Base-by-base conservation (phyloP, 257 asterid genomes). In the Solanum okadae region DNA sequence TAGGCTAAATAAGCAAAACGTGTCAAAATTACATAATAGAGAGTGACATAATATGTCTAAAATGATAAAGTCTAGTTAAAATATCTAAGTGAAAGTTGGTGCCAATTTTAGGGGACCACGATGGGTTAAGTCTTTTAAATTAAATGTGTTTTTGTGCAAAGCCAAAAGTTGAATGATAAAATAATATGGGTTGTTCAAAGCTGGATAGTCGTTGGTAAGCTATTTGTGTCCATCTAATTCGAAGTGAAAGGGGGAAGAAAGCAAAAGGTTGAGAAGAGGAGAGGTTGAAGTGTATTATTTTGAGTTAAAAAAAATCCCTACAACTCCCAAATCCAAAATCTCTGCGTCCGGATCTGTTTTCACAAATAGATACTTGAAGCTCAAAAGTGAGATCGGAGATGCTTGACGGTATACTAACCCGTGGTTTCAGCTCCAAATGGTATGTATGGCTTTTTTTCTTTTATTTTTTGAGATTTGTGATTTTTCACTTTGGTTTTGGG, bases 381-480 rank as follows among this genome's bases (percentile, higher is more conserved):
- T 44, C 27, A 79, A 44, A 79, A 79, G 65, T 44, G 68, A 79
- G 88, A 90, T 90, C 91, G 90, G 63, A 91, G 90, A 97, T 97
- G 99, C 95, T 97, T 79, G 99, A 97, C 93, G 99, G 98, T 49
- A 85, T 97, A 18, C 88, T 97, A 75, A 95, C 94, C 91, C 95
- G 97, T 71, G 95, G 96, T 20, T 97, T 95, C 93, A 95, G 93
- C 92, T 93, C 94, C 89, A 97, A 95, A 95, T 96, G 99, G 99
- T 96, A 67, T 86, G 99, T 95, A 67, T 86, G 93, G 86, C 92
- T 73, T 87, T 88, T 88, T 82, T 68, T 34, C 27, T 20, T 78
- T 56, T 86, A 27, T 63, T 29, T 33, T 72, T 34, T 49, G 22
- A 31, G 49, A 78, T 71, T 20, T 78, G 13, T 85, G 20, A 63